Evolutionary conservation across 2,329 filamentous ascomycete genomes (phyloP), one percentile per base, ranked within the genome.

Genomic region (Colletotrichum melonis): DNA sequence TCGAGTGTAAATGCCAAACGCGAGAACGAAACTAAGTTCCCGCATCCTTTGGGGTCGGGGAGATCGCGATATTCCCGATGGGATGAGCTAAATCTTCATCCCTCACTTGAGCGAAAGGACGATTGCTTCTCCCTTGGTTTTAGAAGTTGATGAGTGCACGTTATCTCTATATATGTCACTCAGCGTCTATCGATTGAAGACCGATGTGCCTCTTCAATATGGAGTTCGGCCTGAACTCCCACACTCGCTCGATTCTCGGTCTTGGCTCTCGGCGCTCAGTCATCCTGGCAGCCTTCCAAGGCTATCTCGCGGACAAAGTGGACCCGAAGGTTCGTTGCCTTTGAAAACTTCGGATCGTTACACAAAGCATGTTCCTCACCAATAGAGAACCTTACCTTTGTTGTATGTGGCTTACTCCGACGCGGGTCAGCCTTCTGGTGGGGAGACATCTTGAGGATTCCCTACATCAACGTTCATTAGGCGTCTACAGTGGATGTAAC

Each of bases 231-330:
- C 26, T 32, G 9, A 11, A 8, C 5, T 16, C 26, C 7, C 30
- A 7, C 19, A 16, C 6, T 26, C 46, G 26, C 32, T 32, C 9
- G 28, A 63, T 35, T 6, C 4, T 42, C 63, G 49, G 63, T 22
- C 6, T 56, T 65, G 52, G 49, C n/a, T 28, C 19, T 65, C 63
- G 63, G 63, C 63, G 52, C 63, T 65, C 30, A 24, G 52, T 55
- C 26, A 30, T 5, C 11, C 1, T 24, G 3, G 32, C n/a, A 24
- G 32, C 24, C 32, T 16, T 35, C 42, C 12, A 22, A 24, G 11
- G 30, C 19, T 14, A 19, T 12, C 28, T 3, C 26, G 22, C 19
- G 28, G 26, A 8, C 22, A 24, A 54, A n/a, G 49, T 28, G 32
- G 1, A 22, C 30, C 11, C 42, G 1, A 30, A 49, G 5, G 12